These are phyloP conservation scores for Xylaria sp. DNA, from an alignment of 2,329 filamentous ascomycete species.

Conservation along the genomic window DNA sequence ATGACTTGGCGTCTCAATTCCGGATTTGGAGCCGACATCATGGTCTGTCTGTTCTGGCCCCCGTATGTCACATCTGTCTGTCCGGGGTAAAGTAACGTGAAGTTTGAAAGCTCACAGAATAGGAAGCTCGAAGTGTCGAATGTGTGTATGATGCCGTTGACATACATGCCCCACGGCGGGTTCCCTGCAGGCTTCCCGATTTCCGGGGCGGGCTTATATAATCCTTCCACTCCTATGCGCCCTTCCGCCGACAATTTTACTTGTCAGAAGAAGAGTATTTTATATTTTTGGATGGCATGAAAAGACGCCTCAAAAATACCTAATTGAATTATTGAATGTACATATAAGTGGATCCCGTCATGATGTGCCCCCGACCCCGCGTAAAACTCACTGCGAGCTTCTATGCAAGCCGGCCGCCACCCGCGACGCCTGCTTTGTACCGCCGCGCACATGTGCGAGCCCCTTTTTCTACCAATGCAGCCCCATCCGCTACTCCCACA, in stretches of 20 bases:
- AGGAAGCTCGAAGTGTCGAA: background rate
- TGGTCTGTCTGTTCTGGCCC: background rate
- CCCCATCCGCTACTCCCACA: slow-evolving; percentile 47
- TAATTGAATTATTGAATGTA: background rate
- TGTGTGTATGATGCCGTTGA: slow-evolving; percentile 26
- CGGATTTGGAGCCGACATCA: slow-evolving; percentile 56
- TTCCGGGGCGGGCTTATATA: slow-evolving; percentile 9
- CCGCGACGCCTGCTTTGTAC: slow-evolving; percentile 26
- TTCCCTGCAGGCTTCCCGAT: slow-evolving; percentile 2
- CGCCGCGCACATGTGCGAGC: slow-evolving; percentile 1
- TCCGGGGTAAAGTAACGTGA: background rate
- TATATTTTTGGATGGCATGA: background rate
- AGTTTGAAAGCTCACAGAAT: slow-evolving; percentile 4
- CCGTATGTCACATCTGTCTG: background rate
- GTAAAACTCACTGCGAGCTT: slow-evolving; percentile 34
- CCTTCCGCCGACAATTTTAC: background rate
- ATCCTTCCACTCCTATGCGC: slow-evolving; percentile 2
- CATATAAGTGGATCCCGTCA: background rate
- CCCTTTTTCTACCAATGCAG: slow-evolving; percentile 1
- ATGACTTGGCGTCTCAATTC: slow-evolving; percentile 82
- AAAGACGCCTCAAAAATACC: background rate
- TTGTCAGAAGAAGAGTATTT: background rate
- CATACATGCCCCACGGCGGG: background rate
- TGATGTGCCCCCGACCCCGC: slow-evolving; percentile 45
- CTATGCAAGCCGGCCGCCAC: background rate